Conservation (phyloP, 2,329 filamentous ascomycete genomes). For the Colletotrichum truncatum region DNA sequence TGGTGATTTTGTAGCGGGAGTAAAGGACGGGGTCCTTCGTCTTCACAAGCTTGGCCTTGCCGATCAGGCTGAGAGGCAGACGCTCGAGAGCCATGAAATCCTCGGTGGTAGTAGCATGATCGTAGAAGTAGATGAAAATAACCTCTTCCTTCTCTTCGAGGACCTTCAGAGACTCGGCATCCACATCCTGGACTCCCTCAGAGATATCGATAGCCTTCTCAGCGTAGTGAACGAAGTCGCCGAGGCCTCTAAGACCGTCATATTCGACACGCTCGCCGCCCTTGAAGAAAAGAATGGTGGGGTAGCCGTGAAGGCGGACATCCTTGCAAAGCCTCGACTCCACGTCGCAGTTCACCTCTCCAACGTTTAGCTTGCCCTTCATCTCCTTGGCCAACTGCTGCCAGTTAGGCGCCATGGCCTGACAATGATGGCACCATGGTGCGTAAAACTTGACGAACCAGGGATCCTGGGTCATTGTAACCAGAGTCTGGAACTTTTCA, state of each 20-base stretch:
- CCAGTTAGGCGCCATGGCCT: constrained; percentile 92
- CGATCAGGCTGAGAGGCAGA: constrained; percentile 86
- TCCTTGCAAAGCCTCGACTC: constrained; percentile 94
- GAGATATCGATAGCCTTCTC: constrained; percentile 85
- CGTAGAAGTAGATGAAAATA: constrained; percentile 97
- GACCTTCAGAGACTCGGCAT: constrained; percentile 78
- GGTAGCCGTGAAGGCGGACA: constrained; percentile 80
- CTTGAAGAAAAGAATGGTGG: constrained; percentile 92
- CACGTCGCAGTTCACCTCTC: constrained; percentile 93
- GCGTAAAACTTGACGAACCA: constrained; percentile 99
- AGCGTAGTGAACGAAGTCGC: constrained; percentile 87
- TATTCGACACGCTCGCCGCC: constrained; percentile 94
- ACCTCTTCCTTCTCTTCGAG: constrained; percentile 95
- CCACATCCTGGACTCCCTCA: constrained; percentile 81
- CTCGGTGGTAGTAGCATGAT: constrained; percentile 91
- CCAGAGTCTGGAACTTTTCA: constrained; percentile 85
- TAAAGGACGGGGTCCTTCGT: constrained; percentile 81
- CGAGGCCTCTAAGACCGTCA: constrained; percentile 87
- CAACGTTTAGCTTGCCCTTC: constrained; percentile 88
- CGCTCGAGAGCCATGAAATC: constrained; percentile 91
- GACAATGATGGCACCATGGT: constrained; percentile 96
- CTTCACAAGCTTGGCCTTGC: constrained; percentile 92
- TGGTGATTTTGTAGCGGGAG: constrained; percentile 92
- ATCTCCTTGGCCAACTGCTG: constrained; percentile 89
- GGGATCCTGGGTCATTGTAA: constrained; percentile 87